Evolutionary conservation across 2,329 filamentous ascomycete species (phyloP).

Genomic region (Aspergillus tubingensis): DNA sequence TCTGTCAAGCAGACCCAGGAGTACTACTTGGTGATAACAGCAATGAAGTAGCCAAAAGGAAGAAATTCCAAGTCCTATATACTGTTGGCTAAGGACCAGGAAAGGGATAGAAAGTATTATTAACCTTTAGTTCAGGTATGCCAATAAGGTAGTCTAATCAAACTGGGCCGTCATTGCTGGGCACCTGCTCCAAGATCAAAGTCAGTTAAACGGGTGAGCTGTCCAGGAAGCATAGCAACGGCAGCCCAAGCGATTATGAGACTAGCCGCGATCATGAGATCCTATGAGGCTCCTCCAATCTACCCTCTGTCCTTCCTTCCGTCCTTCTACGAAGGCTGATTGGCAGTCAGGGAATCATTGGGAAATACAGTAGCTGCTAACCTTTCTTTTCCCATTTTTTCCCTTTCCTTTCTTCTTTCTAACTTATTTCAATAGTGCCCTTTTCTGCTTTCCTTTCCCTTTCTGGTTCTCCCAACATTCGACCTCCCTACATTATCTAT

Average conservation of each 20-base stretch:
- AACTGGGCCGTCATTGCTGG: conserved; percentile 22
- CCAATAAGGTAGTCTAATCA: conserved; percentile 14
- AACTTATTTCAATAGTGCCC: no score
- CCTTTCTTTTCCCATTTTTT: neutral
- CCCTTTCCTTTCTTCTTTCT: neutral
- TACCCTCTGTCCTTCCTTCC: neutral
- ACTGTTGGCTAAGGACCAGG: conserved; percentile 11
- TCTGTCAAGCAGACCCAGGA: neutral
- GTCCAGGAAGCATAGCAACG: conserved; percentile 17
- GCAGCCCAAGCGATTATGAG: conserved; percentile 19
- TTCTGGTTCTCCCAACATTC: neutral
- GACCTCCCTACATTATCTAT: neutral
- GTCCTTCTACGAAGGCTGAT: neutral
- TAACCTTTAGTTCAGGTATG: conserved; percentile 14
- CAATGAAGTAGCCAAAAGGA: conserved; percentile 7
- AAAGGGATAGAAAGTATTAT: conserved; percentile 20
- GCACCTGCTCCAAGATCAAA: conserved; percentile 12
- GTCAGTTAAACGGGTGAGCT: conserved; percentile 14
- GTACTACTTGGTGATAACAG: conserved; percentile 3
- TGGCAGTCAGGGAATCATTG: neutral
- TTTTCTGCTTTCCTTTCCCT: conserved; percentile 1
- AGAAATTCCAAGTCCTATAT: conserved; percentile 22
- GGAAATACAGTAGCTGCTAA: neutral
- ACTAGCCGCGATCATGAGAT: neutral
- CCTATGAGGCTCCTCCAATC: conserved; percentile 6